Conservation (phyloP, 768 basidiomycete genomes). For the Amanita pallidorosea region DNA sequence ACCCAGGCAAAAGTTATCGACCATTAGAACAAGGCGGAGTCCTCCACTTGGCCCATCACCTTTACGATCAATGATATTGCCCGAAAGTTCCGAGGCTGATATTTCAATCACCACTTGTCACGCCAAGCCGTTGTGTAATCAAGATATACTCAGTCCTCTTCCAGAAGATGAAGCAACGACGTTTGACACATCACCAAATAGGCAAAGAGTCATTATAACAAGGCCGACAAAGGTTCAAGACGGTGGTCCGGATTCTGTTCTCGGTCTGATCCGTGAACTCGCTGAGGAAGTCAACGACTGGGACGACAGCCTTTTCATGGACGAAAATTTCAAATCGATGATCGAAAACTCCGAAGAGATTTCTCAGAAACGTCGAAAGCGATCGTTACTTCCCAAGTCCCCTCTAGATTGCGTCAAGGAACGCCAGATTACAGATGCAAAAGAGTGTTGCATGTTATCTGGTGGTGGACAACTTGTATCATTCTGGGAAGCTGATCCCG, state of each 20-base stretch:
- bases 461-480: constrained; percentile 3
- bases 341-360: constrained; percentile 21
- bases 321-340: constrained; percentile 35
- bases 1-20: background rate
- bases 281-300: constrained; percentile 39
- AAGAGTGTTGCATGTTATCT: background rate
- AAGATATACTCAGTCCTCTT: background rate
- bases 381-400: background rate
- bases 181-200: background rate
- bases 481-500: background rate
- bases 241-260: constrained; percentile 20
- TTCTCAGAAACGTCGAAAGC: constrained; percentile 1
- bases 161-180: background rate
- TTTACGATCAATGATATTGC: constrained; percentile 31
- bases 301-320: constrained; percentile 38
- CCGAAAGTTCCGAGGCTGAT: constrained; percentile 17
- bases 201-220: background rate
- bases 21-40: constrained; percentile 19
- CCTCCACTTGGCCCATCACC: constrained; percentile 36
- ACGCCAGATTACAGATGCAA: background rate
- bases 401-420: background rate
- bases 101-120: background rate
- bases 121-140: background rate
- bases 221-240: constrained; percentile 1
- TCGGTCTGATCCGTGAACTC: constrained; percentile 36